phyloP scores from a whole-genome alignment of 768 basidiomycete species.

The Fomitopsis pulvina region DNA sequence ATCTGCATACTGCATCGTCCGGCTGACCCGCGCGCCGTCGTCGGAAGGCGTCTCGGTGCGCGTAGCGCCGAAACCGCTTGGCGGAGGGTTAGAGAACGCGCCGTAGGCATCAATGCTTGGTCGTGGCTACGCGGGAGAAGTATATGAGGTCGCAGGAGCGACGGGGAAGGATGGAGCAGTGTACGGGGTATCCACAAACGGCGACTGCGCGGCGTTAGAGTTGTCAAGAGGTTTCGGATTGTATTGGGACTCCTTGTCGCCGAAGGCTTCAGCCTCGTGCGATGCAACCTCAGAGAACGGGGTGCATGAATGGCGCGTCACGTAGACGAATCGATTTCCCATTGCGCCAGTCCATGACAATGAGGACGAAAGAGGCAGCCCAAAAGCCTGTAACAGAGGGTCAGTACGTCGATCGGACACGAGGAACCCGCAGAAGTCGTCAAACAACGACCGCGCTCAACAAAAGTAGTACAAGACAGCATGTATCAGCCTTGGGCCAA shows the following conservation, averaged over 20 bases:
- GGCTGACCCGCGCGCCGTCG: conserved; percentile 55
- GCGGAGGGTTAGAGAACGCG: conserved; percentile 84
- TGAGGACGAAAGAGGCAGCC: conserved; percentile 58
- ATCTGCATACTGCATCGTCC: conserved; percentile 91
- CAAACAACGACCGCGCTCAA: too few species aligned
- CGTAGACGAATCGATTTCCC: conserved; percentile 48
- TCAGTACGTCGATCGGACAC: conserved; percentile 1
- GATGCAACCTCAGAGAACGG: conserved; percentile 23
- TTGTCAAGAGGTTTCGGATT: conserved; percentile 37
- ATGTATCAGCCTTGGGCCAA: too few species aligned
- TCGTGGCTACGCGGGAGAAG: conserved; percentile 11
- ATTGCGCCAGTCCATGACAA: conserved; percentile 72
- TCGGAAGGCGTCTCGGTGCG: conserved; percentile 20
- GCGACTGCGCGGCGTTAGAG: conserved; percentile 23
- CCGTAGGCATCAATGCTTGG: conserved; percentile 85
- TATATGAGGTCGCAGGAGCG: conserved; percentile 22
- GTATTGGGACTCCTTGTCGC: conserved; percentile 48
- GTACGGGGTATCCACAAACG: conserved; percentile 43
- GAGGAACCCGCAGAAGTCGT: background rate
- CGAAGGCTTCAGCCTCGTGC: conserved; percentile 40
- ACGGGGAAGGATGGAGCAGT: conserved; percentile 17
- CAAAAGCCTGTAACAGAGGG: conserved; percentile 53
- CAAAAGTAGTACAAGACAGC: background rate
- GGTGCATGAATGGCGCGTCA: conserved; percentile 75
- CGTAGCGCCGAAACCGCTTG: conserved; percentile 58